These are phyloP conservation scores for Carex parvula DNA, from an alignment of 176 grass and related monocot genomes.

Conservation along the genomic window DNA sequence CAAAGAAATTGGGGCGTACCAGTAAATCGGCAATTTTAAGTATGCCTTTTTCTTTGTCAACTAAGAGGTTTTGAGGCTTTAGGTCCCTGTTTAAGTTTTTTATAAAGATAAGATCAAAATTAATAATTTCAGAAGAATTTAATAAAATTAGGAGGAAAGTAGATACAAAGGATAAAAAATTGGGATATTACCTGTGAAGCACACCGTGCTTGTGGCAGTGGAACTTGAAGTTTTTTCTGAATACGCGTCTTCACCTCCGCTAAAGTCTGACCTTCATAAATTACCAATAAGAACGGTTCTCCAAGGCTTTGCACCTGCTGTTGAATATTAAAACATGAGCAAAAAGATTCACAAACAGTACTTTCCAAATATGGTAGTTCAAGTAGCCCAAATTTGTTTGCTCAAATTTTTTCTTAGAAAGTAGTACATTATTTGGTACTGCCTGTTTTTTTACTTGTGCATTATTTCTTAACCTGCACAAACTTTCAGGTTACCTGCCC, in stretches of 20 bases:
- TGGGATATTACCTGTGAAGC: too few relatives aligned
- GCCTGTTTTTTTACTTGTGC: neutral
- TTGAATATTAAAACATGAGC: neutral
- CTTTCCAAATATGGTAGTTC: neutral
- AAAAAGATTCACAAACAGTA: neutral
- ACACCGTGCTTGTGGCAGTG: too few relatives aligned
- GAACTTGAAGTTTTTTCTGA: slow-evolving; percentile 71
- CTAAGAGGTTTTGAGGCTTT: too few relatives aligned
- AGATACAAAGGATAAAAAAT: too few relatives aligned
- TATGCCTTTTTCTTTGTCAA: too few relatives aligned
- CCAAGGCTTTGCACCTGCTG: slow-evolving; percentile 87
- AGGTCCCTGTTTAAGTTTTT: too few relatives aligned
- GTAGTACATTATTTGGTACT: neutral
- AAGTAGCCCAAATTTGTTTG: neutral
- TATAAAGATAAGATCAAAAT: too few relatives aligned
- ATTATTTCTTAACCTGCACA: neutral
- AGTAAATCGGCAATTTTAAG: too few relatives aligned
- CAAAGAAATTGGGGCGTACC: too few relatives aligned
- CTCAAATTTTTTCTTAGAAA: neutral
- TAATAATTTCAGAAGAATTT: too few relatives aligned
- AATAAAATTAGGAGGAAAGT: too few relatives aligned
- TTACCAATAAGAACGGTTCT: slow-evolving; percentile 74
- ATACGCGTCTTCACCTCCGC: slow-evolving; percentile 63
- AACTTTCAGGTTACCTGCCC: neutral
- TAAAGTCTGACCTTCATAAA: slow-evolving; percentile 84